Evolutionary conservation across 345 rosid genomes (phyloP).

Genomic region (Pistacia vera): DNA sequence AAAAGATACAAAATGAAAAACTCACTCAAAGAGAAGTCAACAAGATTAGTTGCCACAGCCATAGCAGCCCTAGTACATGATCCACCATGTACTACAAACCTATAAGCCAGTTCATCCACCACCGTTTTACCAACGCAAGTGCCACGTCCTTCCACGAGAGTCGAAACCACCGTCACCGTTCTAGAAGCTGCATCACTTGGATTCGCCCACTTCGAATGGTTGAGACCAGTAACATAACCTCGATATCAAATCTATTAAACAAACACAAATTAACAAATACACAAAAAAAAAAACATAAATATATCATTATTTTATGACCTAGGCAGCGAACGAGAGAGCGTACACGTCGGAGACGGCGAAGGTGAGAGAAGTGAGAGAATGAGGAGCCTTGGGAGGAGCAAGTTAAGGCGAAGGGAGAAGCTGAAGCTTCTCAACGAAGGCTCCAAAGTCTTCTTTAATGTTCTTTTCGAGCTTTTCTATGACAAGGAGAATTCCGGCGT

Average conservation of each 20-base stretch:
- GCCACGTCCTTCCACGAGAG: no score
- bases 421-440: slow-evolving; percentile 72
- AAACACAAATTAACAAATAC: no score
- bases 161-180: no score
- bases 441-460: slow-evolving; percentile 84
- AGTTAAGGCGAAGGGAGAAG: slow-evolving; percentile 96
- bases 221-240: no score
- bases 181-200: no score
- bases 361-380: slow-evolving; percentile 69
- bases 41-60: slow-evolving; percentile 85
- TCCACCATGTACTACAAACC: slow-evolving; percentile 47
- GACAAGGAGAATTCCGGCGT: slow-evolving; percentile 58
- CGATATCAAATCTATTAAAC: no score
- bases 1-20: not conserved
- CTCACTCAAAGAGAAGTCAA: slow-evolving; percentile 85
- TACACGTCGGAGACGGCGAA: slow-evolving; percentile 93
- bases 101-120: no score
- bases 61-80: slow-evolving; percentile 94
- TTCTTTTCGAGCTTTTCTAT: slow-evolving; percentile 67
- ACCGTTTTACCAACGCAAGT: no score
- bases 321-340: not conserved
- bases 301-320: no score
- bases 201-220: no score
- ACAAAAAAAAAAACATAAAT: not conserved
- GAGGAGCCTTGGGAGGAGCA: slow-evolving; percentile 97